phyloP scores from a whole-genome alignment of 1,139 yeast genomes.

The Zygoascus sp. region DNA sequence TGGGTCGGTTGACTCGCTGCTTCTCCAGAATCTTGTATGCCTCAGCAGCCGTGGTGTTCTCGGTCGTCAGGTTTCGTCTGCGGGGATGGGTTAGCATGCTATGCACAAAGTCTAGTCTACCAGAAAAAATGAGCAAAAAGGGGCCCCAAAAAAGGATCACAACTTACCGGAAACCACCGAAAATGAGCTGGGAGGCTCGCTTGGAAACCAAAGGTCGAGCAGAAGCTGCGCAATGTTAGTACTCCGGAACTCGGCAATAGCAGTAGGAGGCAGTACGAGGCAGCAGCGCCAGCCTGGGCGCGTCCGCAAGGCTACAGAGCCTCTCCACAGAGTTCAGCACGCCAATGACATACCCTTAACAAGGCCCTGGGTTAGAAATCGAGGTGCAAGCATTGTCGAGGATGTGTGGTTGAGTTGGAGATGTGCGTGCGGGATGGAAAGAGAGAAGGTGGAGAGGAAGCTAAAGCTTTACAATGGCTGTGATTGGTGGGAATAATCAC shows the following conservation, averaged over 20 bases:
- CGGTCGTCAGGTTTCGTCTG: slow-evolving; percentile 23
- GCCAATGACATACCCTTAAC: too few species aligned
- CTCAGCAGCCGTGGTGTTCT: slow-evolving; percentile 56
- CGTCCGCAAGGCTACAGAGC: too few species aligned
- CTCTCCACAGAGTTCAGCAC: too few species aligned
- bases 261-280: too few species aligned
- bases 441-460: neutral
- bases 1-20: slow-evolving; percentile 85
- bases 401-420: neutral
- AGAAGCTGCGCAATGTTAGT: slow-evolving; percentile 12
- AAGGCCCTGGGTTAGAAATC: slow-evolving; percentile 4
- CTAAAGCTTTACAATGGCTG: neutral
- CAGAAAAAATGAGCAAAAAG: too few species aligned
- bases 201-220: slow-evolving; percentile 17
- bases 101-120: neutral
- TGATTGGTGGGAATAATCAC: neutral
- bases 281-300: too few species aligned
- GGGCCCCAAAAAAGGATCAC: too few species aligned
- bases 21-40: slow-evolving; percentile 68
- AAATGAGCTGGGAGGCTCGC: slow-evolving; percentile 20
- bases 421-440: neutral
- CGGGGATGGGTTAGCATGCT: neutral
- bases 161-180: slow-evolving; percentile 19
- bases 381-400: slow-evolving; percentile 3
- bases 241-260: neutral